phyloP scores from a whole-genome alignment of 2,329 filamentous ascomycete genomes.

The Penicillium verrucosum region DNA sequence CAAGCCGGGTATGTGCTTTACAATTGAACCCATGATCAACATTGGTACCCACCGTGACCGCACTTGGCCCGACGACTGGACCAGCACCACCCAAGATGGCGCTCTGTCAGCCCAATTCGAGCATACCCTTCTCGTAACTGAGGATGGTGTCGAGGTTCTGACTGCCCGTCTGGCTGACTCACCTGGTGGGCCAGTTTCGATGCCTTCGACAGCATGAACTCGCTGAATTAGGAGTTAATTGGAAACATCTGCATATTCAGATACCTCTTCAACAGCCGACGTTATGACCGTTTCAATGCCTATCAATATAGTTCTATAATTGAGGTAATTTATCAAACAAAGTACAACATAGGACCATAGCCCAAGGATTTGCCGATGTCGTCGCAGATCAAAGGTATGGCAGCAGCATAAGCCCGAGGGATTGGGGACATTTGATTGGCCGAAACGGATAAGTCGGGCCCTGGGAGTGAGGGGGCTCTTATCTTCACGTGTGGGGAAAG shows the following conservation, averaged over 20 bases:
- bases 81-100: slow-evolving; percentile 87
- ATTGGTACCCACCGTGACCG: slow-evolving; percentile 86
- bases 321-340: background rate
- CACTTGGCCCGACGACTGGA: slow-evolving; percentile 99
- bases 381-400: background rate
- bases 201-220: slow-evolving; percentile 43
- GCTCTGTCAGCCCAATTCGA: slow-evolving; percentile 92
- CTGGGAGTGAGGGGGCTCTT: background rate
- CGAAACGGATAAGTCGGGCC: slow-evolving; percentile 5
- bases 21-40: slow-evolving; percentile 98
- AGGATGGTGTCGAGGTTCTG: slow-evolving; percentile 75
- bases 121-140: slow-evolving; percentile 79
- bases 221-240: slow-evolving; percentile 14
- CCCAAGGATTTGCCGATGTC: background rate
- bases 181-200: slow-evolving; percentile 68
- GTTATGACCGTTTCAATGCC: slow-evolving; percentile 17
- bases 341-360: background rate
- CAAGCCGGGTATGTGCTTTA: slow-evolving; percentile 97
- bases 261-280: slow-evolving; percentile 12
- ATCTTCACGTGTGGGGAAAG: background rate
- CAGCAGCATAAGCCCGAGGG: background rate
- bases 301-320: background rate
- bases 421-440: background rate
- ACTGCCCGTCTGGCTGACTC: slow-evolving; percentile 71
- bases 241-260: slow-evolving; percentile 12